Evolutionary conservation across 164 flowering plant species (phyloP).

Genomic region (Buxus sempervirens): DNA sequence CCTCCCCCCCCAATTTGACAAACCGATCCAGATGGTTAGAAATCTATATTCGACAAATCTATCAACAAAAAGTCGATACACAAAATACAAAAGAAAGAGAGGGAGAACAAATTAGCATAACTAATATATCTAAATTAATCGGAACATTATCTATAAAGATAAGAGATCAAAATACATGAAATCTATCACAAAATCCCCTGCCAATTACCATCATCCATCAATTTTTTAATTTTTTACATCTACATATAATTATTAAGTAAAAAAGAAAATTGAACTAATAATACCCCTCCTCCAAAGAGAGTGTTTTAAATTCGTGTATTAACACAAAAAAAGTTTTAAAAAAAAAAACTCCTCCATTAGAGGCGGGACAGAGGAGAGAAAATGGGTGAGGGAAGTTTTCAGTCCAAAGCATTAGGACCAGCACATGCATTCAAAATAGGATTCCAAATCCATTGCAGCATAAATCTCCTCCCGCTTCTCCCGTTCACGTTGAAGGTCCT

Average conservation of each 20-base stretch:
- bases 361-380: too few relatives aligned
- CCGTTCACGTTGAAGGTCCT: slow-evolving; percentile 73
- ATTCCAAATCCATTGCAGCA: slow-evolving; percentile 97
- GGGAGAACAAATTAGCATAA: too few relatives aligned
- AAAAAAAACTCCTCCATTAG: neutral
- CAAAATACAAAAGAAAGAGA: too few relatives aligned
- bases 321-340: neutral
- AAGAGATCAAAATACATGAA: too few relatives aligned
- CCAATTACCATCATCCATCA: neutral
- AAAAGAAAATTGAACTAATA: neutral
- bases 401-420: slow-evolving; percentile 88
- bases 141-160: too few relatives aligned
- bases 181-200: too few relatives aligned
- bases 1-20: too few relatives aligned
- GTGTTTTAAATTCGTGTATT: neutral
- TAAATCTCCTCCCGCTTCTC: slow-evolving; percentile 54
- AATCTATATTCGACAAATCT: too few relatives aligned
- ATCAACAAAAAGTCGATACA: too few relatives aligned
- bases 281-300: neutral
- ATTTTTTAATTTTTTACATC: neutral
- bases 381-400: too few relatives aligned
- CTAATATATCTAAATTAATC: too few relatives aligned
- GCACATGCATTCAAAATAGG: slow-evolving; percentile 71
- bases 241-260: neutral
- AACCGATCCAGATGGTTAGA: too few relatives aligned